These are phyloP conservation scores for Pterocarpus santalinus DNA, from an alignment of 306 rosid species.

Conservation along the genomic window DNA sequence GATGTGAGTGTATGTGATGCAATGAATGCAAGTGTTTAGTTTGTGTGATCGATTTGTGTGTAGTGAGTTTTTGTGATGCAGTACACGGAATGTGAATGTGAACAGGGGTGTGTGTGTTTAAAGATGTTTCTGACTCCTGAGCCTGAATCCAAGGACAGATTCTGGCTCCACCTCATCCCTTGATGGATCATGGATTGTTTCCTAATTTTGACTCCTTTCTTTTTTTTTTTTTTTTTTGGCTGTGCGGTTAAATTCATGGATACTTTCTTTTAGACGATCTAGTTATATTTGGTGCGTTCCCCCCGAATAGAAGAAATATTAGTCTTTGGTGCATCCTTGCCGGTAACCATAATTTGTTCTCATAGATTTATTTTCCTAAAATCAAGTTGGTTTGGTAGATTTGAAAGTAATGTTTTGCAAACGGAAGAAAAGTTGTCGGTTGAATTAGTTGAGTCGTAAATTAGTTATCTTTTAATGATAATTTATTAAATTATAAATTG, in stretches of 20 bases:
- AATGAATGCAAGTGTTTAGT: constrained; percentile 33
- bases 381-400: background rate
- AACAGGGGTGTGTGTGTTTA: background rate
- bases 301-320: background rate
- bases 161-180: constrained; percentile 13
- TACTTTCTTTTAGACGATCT: background rate
- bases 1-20: constrained; percentile 20
- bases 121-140: constrained; percentile 7
- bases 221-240: background rate
- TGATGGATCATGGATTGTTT: constrained; percentile 7
- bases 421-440: too few relatives aligned
- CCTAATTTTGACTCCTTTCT: constrained; percentile 13
- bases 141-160: background rate
- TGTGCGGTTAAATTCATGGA: background rate
- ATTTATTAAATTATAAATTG: too few relatives aligned
- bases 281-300: background rate
- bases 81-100: constrained; percentile 16
- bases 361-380: background rate
- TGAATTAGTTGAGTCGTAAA: too few relatives aligned
- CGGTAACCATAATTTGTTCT: background rate
- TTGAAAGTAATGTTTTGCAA: background rate
- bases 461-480: too few relatives aligned
- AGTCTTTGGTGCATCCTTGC: background rate
- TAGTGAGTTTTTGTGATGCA: background rate
- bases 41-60: background rate